A percentile compares a stretch with the other conserved stretches of the same genome.
Conservation (phyloP, 1,139 yeast genomes). For the Lodderomyces orthopsilosis region DNA sequence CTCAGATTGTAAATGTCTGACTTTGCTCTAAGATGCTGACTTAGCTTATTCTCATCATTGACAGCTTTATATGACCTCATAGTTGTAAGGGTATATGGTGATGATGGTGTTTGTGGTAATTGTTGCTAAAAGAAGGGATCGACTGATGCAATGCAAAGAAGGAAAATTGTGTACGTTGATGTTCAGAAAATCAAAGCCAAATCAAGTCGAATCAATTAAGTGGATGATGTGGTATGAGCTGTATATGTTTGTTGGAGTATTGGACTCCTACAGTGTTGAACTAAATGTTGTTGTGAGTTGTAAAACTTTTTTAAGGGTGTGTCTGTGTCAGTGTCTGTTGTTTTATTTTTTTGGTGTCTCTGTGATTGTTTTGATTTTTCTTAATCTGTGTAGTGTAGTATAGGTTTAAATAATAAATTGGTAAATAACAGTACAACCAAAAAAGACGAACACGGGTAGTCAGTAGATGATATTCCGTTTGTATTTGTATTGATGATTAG, state of each 20-base stretch:
- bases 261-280: too few relatives aligned
- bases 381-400: too few relatives aligned
- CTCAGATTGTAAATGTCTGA: conserved; percentile 1
- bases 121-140: not conserved
- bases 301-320: not conserved
- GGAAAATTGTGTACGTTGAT: too few relatives aligned
- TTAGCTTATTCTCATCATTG: conserved; percentile 14
- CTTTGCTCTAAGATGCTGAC: conserved; percentile 8
- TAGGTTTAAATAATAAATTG: too few relatives aligned
- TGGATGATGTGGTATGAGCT: too few relatives aligned
- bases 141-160: not conserved
- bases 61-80: conserved; percentile 13
- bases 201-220: too few relatives aligned
- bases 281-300: not conserved
- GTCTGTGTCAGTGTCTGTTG: not conserved
- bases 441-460: too few relatives aligned
- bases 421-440: too few relatives aligned
- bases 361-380: not conserved
- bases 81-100: not conserved
- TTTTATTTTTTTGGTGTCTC: not conserved
- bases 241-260: not conserved
- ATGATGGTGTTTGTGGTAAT: not conserved
- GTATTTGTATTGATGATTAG: too few relatives aligned
- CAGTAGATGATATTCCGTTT: too few relatives aligned
- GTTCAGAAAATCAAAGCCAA: too few relatives aligned